phyloP scores from a whole-genome alignment of 768 basidiomycete genomes.

The Tylopilus rubrobrunneus region DNA sequence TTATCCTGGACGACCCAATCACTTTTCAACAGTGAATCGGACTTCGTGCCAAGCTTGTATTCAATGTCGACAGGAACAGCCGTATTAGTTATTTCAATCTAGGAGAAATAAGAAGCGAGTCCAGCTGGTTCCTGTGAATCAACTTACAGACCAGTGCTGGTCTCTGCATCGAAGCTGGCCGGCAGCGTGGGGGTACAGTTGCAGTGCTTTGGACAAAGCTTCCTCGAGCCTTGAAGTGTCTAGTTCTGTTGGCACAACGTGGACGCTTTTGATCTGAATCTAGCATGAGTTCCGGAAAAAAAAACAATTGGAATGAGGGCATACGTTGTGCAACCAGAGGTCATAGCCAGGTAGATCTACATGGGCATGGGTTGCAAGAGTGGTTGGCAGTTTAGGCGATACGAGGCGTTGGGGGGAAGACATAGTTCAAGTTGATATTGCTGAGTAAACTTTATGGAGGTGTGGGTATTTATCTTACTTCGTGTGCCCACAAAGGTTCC shows the following conservation, averaged over 20 bases:
- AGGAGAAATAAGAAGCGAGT: not conserved
- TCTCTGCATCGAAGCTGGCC: slow-evolving; percentile 16
- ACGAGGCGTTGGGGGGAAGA: slow-evolving; percentile 11
- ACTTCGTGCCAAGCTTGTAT: slow-evolving; percentile 3
- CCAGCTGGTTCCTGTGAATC: not conserved
- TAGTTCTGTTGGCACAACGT: slow-evolving; percentile 12
- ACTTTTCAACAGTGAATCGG: slow-evolving; percentile 12
- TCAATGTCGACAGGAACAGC: slow-evolving; percentile 13
- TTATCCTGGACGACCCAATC: slow-evolving; percentile 29
- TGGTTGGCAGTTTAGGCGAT: slow-evolving; percentile 16
- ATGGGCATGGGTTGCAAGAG: not conserved
- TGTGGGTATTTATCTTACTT: not conserved
- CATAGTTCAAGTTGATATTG: too few species aligned
- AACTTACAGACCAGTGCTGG: slow-evolving; percentile 20
- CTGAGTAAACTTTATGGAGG: too few species aligned
- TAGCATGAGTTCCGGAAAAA: not conserved
- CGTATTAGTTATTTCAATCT: slow-evolving; percentile 25
- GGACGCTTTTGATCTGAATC: slow-evolving; percentile 2
- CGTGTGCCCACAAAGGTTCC: not conserved
- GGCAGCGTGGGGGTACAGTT: slow-evolving; percentile 26
- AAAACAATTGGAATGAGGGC: not conserved
- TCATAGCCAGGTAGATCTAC: slow-evolving; percentile 22
- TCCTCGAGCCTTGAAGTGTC: slow-evolving; percentile 18
- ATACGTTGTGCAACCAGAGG: slow-evolving; percentile 18
- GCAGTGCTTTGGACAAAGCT: slow-evolving; percentile 20